A percentile compares a stretch with the other conserved stretches of the same genome.
Evolutionary conservation across 1,284 basidiomycete species (phyloP).

Genomic region (Microbotryum saponariae): DNA sequence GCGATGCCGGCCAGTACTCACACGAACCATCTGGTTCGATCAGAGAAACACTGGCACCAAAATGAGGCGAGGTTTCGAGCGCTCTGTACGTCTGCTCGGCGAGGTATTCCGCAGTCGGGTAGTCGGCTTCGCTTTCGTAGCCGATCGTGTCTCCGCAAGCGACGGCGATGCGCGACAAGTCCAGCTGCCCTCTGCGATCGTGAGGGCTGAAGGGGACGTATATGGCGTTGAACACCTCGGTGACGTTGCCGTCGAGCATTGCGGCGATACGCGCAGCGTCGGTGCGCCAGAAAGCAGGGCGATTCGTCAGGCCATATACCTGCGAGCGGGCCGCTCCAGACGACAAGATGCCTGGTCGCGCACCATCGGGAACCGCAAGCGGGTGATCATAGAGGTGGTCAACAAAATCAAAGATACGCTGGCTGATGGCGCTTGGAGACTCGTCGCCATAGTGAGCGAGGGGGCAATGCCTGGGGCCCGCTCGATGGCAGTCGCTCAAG

Average conservation of each 20-base stretch:
- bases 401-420: conserved; percentile 34
- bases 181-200: conserved; percentile 5
- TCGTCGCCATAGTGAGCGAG: conserved; percentile 14
- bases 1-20: conserved; percentile 18
- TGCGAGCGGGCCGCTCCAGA: no score
- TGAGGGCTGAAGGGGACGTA: neutral
- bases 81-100: conserved; percentile 4
- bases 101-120: conserved; percentile 10
- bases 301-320: no score
- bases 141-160: conserved; percentile 22
- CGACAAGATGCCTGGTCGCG: conserved; percentile 39
- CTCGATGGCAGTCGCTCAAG: conserved; percentile 17
- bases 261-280: conserved; percentile 24
- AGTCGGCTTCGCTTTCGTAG: conserved; percentile 3
- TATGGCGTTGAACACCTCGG: conserved; percentile 19
- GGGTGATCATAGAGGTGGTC: conserved; percentile 40
- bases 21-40: conserved; percentile 23
- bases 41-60: conserved; percentile 9
- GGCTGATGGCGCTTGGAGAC: conserved; percentile 11
- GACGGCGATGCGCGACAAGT: conserved; percentile 22
- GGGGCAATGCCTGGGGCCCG: conserved; percentile 19
- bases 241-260: conserved; percentile 37
- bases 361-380: conserved; percentile 36
- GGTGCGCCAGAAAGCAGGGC: conserved; percentile 31
- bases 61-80: conserved; percentile 9